These are phyloP conservation scores for Lachancea fermentati DNA, from an alignment of 805 yeast species.

Conservation along the genomic window DNA sequence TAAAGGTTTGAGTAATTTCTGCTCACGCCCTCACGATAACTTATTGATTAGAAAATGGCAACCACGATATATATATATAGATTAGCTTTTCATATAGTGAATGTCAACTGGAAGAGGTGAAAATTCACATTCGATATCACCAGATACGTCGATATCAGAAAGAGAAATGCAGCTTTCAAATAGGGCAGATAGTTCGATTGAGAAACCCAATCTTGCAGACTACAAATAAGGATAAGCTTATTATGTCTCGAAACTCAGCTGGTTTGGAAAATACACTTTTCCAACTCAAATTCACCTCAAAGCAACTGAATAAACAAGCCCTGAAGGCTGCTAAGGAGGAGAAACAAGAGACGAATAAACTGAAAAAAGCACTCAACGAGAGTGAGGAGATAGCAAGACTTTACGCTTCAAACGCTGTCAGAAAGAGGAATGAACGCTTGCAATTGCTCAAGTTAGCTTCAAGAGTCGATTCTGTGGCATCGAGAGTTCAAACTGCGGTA, in stretches of 20 bases:
- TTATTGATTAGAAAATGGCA: no score
- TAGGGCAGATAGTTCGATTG: no score
- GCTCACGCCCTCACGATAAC: no score
- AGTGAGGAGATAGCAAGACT: slow-evolving; percentile 82
- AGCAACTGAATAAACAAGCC: slow-evolving; percentile 86
- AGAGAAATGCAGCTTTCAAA: neutral
- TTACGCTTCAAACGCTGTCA: slow-evolving; percentile 92
- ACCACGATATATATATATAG: neutral
- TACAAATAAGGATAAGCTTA: no score
- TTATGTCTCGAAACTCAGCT: slow-evolving; percentile 30
- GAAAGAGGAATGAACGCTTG: slow-evolving; percentile 82
- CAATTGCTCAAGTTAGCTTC: slow-evolving; percentile 79
- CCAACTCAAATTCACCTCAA: slow-evolving; percentile 72
- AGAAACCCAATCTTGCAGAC: no score
- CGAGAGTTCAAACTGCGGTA: slow-evolving; percentile 94
- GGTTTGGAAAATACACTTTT: slow-evolving; percentile 33
- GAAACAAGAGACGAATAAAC: slow-evolving; percentile 75
- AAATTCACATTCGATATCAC: neutral
- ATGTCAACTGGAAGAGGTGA: neutral
- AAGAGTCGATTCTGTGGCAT: slow-evolving; percentile 91
- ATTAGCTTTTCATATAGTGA: neutral
- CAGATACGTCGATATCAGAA: neutral
- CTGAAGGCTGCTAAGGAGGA: slow-evolving; percentile 88
- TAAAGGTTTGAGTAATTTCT: no score
- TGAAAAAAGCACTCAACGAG: slow-evolving; percentile 53